A percentile compares a stretch with the other conserved stretches of the same genome.
Conservation (phyloP, 2,329 filamentous ascomycete species). For the Conoideocrella luteorostrata region DNA sequence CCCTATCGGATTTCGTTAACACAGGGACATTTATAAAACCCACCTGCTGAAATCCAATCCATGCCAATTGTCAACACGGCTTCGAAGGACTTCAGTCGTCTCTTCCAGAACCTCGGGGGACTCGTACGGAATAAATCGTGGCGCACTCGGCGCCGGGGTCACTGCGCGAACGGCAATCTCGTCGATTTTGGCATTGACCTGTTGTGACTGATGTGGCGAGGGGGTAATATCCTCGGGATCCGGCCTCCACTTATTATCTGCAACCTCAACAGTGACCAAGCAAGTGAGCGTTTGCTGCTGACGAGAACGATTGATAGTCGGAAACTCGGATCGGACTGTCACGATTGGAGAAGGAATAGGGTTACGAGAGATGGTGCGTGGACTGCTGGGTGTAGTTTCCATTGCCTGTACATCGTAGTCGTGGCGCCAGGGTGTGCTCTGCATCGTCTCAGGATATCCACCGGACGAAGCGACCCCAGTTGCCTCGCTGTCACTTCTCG, state of each 20-base stretch:
- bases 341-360: conserved; percentile 86
- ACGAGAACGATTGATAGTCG: conserved; percentile 82
- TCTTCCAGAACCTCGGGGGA: conserved; percentile 71
- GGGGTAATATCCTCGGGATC: conserved; percentile 72
- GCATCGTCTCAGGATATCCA: conserved; percentile 72
- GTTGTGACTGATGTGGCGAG: conserved; percentile 36
- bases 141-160: conserved; percentile 51
- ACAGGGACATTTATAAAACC: conserved; percentile 18
- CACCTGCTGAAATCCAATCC: conserved; percentile 83
- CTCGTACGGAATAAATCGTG: conserved; percentile 65
- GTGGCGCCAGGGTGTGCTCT: conserved; percentile 68
- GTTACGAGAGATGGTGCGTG: conserved; percentile 66
- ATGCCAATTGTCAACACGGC: conserved; percentile 97
- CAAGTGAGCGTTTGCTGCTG: conserved; percentile 95
- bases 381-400: conserved; percentile 76
- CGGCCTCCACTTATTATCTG: conserved; percentile 84
- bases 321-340: conserved; percentile 95
- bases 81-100: conserved; percentile 77
- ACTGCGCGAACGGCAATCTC: conserved; percentile 50
- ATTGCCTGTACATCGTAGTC: conserved; percentile 96
- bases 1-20: too few species aligned
- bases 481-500: conserved; percentile 71
- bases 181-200: conserved; percentile 39
- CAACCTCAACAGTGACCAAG: conserved; percentile 86
- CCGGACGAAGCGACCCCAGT: conserved; percentile 69